These are phyloP conservation scores for Metschnikowia vanudenii DNA, from an alignment of 805 yeast species.

Conservation along the genomic window DNA sequence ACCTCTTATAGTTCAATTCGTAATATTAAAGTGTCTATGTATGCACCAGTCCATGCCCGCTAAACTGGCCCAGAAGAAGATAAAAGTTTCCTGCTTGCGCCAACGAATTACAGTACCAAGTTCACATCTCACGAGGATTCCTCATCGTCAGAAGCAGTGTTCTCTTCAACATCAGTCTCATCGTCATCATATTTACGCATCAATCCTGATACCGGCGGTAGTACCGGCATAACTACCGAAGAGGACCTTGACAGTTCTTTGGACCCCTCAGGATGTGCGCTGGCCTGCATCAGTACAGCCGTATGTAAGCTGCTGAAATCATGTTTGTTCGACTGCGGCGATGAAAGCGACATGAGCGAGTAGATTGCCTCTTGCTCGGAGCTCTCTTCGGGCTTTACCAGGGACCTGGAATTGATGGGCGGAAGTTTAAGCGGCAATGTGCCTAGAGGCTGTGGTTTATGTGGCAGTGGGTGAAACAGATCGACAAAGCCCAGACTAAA, in stretches of 20 bases:
- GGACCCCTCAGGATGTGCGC: constrained; percentile 16
- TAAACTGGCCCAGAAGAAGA: constrained; percentile 3
- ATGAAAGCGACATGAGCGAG: constrained; percentile 54
- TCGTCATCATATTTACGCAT: constrained; percentile 27
- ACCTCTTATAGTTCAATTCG: not conserved
- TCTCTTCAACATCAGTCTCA: constrained; percentile 37
- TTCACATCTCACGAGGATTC: not conserved
- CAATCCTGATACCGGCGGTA: constrained; percentile 34
- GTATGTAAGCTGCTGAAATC: constrained; percentile 26
- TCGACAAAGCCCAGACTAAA: constrained; percentile 11
- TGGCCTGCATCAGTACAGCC: constrained; percentile 3
- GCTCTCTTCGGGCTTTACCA: constrained; percentile 22
- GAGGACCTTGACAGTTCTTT: constrained; percentile 24
- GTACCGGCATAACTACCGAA: constrained; percentile 22
- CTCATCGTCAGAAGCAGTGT: constrained; percentile 26
- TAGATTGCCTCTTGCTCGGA: constrained; percentile 55
- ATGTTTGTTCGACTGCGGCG: constrained; percentile 42
- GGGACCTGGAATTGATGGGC: constrained; percentile 15
- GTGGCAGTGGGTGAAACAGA: constrained; percentile 4
- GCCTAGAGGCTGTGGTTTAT: not conserved
- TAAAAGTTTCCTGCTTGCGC: not conserved
- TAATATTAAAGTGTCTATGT: constrained; percentile 2
- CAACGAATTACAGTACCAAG: not conserved
- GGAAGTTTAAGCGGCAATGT: constrained; percentile 15
- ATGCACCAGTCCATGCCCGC: constrained; percentile 13